phyloP scores from a whole-genome alignment of 345 rosid species.

The Rhodamnia rubescens region DNA sequence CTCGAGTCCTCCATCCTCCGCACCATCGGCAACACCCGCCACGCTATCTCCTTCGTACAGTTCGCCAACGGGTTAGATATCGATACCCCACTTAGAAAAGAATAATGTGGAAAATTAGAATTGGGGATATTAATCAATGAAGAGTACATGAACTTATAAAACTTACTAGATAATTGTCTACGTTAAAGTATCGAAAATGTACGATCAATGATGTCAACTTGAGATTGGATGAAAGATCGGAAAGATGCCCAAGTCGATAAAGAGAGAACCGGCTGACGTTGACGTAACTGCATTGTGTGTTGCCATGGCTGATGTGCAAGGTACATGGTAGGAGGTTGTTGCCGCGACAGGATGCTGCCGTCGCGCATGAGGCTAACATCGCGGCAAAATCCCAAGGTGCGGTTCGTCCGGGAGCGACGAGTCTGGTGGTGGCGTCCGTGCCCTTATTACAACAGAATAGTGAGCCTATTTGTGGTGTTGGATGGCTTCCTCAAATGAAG shows the following conservation, averaged over 20 bases:
- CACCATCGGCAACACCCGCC: slow-evolving; percentile 45
- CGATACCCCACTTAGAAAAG: background rate
- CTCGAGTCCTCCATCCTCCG: slow-evolving; percentile 37
- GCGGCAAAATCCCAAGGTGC: no score
- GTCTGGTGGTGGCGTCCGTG: no score
- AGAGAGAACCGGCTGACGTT: background rate
- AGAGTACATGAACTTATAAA: background rate
- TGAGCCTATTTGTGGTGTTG: no score
- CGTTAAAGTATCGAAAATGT: background rate
- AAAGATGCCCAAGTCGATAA: background rate
- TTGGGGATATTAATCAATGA: background rate
- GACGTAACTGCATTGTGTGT: background rate
- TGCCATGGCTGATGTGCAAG: background rate
- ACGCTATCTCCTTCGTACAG: slow-evolving; percentile 57
- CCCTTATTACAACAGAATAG: no score
- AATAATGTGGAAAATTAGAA: background rate
- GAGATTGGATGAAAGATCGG: background rate
- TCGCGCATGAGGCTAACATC: no score
- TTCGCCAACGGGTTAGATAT: slow-evolving; percentile 45
- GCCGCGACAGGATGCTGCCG: background rate
- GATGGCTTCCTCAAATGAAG: no score
- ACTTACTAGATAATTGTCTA: background rate
- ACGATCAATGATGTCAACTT: background rate
- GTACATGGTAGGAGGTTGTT: background rate
- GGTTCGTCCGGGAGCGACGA: no score